These are phyloP conservation scores for Blastobotrys attinorum DNA, from an alignment of 805 yeast genomes.

Conservation along the genomic window DNA sequence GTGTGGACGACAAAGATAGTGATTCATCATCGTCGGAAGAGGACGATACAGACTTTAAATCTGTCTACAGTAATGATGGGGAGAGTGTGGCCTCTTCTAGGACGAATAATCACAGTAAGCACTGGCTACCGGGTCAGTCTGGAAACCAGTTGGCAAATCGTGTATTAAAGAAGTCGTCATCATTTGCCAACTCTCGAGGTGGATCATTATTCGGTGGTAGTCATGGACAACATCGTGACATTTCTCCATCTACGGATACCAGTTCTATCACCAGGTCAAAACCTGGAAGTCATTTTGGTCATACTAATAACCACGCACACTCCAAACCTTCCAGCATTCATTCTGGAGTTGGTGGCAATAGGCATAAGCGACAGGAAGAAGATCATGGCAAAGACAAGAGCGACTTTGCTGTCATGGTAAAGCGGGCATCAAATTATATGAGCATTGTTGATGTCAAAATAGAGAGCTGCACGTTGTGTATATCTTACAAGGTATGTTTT, in stretches of 20 bases:
- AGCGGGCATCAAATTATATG: constrained; percentile 64
- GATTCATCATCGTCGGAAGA: constrained; percentile 1
- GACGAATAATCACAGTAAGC: background rate
- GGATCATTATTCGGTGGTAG: background rate
- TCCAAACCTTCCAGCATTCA: background rate
- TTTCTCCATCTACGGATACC: background rate
- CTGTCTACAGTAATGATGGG: background rate
- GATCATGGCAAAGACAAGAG: constrained; percentile 16
- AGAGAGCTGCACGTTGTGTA: constrained; percentile 44
- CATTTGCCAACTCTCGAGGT: background rate
- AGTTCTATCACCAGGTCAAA: background rate
- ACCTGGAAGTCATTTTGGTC: background rate
- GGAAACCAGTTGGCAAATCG: background rate
- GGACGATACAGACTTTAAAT: background rate
- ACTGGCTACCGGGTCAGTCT: background rate
- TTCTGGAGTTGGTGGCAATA: background rate
- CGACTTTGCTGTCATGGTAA: constrained; percentile 57
- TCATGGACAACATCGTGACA: background rate
- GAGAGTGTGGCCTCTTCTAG: background rate
- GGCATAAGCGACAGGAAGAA: constrained; percentile 2
- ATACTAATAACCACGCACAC: background rate
- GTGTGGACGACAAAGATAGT: constrained; percentile 1
- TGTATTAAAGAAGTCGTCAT: background rate
- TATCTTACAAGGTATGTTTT: constrained; percentile 51
- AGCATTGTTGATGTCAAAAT: constrained; percentile 55